Base-by-base conservation (phyloP, 2,329 filamentous ascomycete genomes). In the Endoconidiophora polonica region DNA sequence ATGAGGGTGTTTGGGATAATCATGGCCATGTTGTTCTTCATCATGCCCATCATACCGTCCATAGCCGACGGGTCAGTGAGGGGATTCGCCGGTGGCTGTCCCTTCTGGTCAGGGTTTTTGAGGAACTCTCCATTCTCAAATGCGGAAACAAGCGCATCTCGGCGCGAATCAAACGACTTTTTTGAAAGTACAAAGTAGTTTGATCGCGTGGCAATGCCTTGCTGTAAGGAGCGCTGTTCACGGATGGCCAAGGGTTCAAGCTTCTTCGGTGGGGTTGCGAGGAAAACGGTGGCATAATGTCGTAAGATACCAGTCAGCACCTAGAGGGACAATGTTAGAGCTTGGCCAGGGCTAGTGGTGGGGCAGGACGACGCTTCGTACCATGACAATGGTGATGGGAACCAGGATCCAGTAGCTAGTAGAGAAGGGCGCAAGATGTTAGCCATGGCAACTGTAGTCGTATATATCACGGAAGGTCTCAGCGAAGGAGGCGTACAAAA, bases 11-110 rank as follows among this genome's bases (percentile, higher is more conserved):
- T 94, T 45, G 91, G 91, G 52, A 98, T 86, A 71, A 98, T 96
- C 91, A 96, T 98, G 56, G 91, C 90, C 84, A 98, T 94, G 63
- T 98, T 94, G 52, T 88, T 88, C 76, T 98, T 98, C 86, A 98
- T 94, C 86, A 94, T 94, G 58, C 91, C 90, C 91, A 98, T 98
- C 91, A 98, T 98, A 58, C 88, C 90, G 62, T 98, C 93, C 91
- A 98, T 98, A 52, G 86, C 86, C 44, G 83, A 83, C 20, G 93
- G 93, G 64, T 98, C 91, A 9, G 83, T 85, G 77, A 98, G 87
- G 3, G 91, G 91, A 66, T 96, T 98, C 37, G 86, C 79, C 18
- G 87, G 82, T 2, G 87, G 83, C 67, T 95, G 85, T 48, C 88
- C 88, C 61, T 83, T 81, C 60, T 73, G 77, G 49, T 91, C 85